These are phyloP conservation scores for Pulveroboletus ravenelii DNA, from an alignment of 768 basidiomycete genomes.

Conservation along the genomic window DNA sequence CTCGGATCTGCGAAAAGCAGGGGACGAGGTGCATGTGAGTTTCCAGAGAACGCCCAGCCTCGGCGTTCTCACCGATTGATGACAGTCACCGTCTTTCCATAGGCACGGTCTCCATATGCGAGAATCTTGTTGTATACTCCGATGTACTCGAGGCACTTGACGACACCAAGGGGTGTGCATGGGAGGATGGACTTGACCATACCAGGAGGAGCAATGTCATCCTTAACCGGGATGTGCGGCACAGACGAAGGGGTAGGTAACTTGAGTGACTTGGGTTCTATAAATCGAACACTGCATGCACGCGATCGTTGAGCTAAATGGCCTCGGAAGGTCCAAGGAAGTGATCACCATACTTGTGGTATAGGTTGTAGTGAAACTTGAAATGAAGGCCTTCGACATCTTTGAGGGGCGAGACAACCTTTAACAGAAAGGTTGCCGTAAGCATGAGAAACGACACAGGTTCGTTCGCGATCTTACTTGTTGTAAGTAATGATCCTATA, in stretches of 20 bases:
- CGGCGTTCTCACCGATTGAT: constrained; percentile 71
- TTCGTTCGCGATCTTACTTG: constrained; percentile 48
- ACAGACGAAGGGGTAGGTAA: constrained; percentile 37
- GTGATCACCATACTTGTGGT: constrained; percentile 71
- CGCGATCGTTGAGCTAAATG: background rate
- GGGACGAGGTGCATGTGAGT: background rate
- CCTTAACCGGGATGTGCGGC: constrained; percentile 32
- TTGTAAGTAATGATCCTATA: constrained; percentile 92
- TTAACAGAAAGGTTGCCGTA: background rate
- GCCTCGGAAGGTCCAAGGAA: background rate
- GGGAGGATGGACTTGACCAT: constrained; percentile 96
- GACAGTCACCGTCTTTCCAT: constrained; percentile 88
- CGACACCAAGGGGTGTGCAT: constrained; percentile 94
- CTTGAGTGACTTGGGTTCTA: constrained; percentile 70
- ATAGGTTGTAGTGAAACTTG: constrained; percentile 92
- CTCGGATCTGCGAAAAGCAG: constrained; percentile 62
- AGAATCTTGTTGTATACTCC: constrained; percentile 93
- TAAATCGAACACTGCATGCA: constrained; percentile 79
- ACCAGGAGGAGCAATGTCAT: constrained; percentile 70
- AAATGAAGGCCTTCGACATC: constrained; percentile 97
- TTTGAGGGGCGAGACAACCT: constrained; percentile 93
- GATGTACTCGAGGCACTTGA: constrained; percentile 87
- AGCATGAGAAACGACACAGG: background rate
- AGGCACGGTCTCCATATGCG: constrained; percentile 91
- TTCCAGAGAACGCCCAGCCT: background rate